Evolutionary conservation across 192 early-diverging fungal species (phyloP), one percentile per base, ranked within the genome.

Genomic region (Thoreauomyces humboldtii): DNA sequence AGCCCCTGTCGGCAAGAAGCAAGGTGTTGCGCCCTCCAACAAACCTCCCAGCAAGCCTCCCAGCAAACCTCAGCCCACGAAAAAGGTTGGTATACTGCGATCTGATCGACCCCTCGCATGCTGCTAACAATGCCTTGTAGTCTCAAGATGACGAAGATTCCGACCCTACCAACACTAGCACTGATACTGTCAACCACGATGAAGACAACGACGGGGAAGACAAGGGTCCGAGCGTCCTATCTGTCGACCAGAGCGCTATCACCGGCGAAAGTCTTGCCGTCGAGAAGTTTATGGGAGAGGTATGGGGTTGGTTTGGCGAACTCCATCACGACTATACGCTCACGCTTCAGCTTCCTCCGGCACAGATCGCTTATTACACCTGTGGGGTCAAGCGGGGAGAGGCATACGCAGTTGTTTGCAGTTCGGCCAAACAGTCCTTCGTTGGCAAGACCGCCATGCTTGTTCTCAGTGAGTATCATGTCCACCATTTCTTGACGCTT

Each of bases 271-370:
- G 77, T 7, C 50, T 78, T 12, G 73, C 75, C 2, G 61, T 76
- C 33, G 33, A 28, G 15, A 74, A 74, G 45, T 22, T 37, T 93
- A 72, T 87, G 91, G 6, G 90, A 90, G 52, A 94, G n/a, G 55
- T 22, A 17, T 27, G 24, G n/a, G n/a, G n/a, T n/a, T n/a, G n/a
- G n/a, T n/a, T n/a, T n/a, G n/a, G n/a, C n/a, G n/a, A n/a, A n/a
- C 38, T 9, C 38, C 11, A 12, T 17, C 38, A 41, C 38, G 38
- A 9, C 38, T 28, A 64, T 91, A 19, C 85, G 87, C 36, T 77
- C 69, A 27, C 83, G 31, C n/a, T 25, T 75, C 27, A 67, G 75
- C 28, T 25, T 36, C 22, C 38, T 75, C 12, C n/a, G n/a, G n/a
- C n/a, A n/a, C 25, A 46, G 44, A 46, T 46, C 25, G 50, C 29